Percentiles rank a stretch among this genome's conserved stretches.
Evolutionary conservation across 148 eudicot genomes (phyloP).

Genomic region (Camellia lanceoleosa): DNA sequence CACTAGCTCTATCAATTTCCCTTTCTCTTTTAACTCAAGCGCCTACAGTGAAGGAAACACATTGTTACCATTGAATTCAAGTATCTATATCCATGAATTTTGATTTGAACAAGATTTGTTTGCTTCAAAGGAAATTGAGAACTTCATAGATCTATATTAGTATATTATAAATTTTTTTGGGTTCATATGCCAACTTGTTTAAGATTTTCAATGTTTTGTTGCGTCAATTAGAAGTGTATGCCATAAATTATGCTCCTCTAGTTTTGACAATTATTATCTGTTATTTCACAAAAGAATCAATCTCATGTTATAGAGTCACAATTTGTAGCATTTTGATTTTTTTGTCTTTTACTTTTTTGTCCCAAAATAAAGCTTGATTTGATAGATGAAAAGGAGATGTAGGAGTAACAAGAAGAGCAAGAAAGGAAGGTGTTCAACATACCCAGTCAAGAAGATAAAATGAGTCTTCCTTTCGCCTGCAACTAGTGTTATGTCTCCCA

Average conservation of each 20-base stretch:
- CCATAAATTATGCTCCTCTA: too few species aligned
- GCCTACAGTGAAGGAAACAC: conserved; percentile 14
- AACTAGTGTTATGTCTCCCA: conserved; percentile 23
- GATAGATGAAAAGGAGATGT: neutral
- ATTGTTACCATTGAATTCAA: neutral
- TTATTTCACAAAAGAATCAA: neutral
- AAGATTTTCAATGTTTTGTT: too few species aligned
- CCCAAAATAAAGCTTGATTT: too few species aligned
- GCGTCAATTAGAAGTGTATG: too few species aligned
- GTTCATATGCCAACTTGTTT: too few species aligned
- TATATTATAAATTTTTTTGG: too few species aligned
- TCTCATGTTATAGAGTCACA: too few species aligned
- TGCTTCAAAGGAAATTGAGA: neutral
- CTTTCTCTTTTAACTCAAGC: conserved; percentile 15
- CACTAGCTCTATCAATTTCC: conserved; percentile 24
- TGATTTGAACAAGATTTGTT: neutral
- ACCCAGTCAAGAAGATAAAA: conserved; percentile 47
- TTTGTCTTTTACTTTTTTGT: too few species aligned
- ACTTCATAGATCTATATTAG: too few species aligned
- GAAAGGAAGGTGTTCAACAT: conserved; percentile 1
- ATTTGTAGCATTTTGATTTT: neutral
- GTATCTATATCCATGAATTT: neutral
- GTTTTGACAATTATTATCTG: too few species aligned
- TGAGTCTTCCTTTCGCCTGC: conserved; percentile 23
- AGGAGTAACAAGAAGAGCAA: neutral